Evolutionary conservation across 31 red algal species (phyloP).

Genomic region (Asparagopsis taxiformis): DNA sequence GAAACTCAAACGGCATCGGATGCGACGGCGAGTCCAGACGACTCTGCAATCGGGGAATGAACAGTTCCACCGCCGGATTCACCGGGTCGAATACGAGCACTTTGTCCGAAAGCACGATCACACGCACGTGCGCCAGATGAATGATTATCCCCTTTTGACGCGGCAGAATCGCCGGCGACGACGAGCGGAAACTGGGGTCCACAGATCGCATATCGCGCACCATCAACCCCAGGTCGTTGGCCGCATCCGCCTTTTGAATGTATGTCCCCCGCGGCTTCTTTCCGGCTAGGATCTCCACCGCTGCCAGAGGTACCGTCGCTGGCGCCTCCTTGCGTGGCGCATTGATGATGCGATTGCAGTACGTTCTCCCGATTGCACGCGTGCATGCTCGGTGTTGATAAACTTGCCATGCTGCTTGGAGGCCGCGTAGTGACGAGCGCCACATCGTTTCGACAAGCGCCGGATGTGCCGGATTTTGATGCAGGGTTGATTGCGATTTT

Average conservation of each 20-base stretch:
- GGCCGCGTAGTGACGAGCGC: no score
- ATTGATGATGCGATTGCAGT: no score
- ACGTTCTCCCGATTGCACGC: no score
- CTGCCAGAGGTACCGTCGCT: no score
- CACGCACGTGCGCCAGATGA: slow-evolving; percentile 86
- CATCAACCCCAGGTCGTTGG: slow-evolving; percentile 64
- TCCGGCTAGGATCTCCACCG: slow-evolving; percentile 28
- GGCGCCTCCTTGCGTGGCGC: no score
- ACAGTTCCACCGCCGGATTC: slow-evolving; percentile 84
- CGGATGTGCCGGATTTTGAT: no score
- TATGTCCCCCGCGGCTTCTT: slow-evolving; percentile 40
- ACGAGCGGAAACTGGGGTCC: slow-evolving; percentile 89
- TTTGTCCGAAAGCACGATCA: slow-evolving; percentile 75
- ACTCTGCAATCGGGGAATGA: slow-evolving; percentile 77
- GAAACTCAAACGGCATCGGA: slow-evolving; percentile 96
- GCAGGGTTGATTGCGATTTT: no score
- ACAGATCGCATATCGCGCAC: slow-evolving; percentile 90
- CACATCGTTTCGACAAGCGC: no score
- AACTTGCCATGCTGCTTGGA: no score
- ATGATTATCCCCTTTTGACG: slow-evolving; percentile 83
- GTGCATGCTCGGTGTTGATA: no score
- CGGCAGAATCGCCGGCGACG: slow-evolving; percentile 84
- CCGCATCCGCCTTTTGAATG: slow-evolving; percentile 88
- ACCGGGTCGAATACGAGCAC: slow-evolving; percentile 89
- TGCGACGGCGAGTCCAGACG: slow-evolving; percentile 49